Base-by-base conservation (phyloP, 164 flowering plant species). In the Magnolia officinalis region DNA sequence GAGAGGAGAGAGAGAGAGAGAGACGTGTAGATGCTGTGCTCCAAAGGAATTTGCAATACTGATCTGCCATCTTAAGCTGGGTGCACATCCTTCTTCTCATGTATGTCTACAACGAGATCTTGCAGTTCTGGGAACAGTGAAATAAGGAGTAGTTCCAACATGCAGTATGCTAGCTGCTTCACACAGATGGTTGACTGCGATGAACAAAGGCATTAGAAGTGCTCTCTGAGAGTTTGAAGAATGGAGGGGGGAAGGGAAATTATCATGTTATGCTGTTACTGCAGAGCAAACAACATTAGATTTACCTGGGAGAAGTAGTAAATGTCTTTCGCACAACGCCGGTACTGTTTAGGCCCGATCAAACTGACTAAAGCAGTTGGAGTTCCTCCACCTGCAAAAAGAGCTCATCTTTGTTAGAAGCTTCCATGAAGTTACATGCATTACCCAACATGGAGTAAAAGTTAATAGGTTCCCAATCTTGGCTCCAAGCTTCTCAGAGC, bases 251-350 rank as follows among this genome's bases (percentile, higher is more conserved):
- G 9, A 10, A 63, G 55, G 50, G 21, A 4, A 26, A 26, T 26
- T 26, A 26, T 26, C 2, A 23, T 1, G 14, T 19, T 58, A 37
- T 11, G 1, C 45, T 20, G 7, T 67, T 11, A 18, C n/a, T 5
- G 63, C 1, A 10, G 13, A 26, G 23, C 45, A 59, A 72, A 58
- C 29, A 63, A 59, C 58, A 6, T 8, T 6, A 13, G 69, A 37
- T 37, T 67, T 76, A 92, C 99, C 98, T 96, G 99, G 78, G 90
- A 88, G 85, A 96, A 96, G 79, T 88, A 94, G 76, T 89, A 94
- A 13, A 96, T 80, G 80, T 96, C 99, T 78, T 85, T 89, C 21
- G 98, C 96, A 81, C 98, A 93, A 31, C 96, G 88, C 67, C 78
- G 88, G 84, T 96, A 96, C 78, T 94, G 98, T 77, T 90, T 96